Base-by-base conservation (phyloP, 2,329 filamentous ascomycete genomes). In the Cercospora berteroae region DNA sequence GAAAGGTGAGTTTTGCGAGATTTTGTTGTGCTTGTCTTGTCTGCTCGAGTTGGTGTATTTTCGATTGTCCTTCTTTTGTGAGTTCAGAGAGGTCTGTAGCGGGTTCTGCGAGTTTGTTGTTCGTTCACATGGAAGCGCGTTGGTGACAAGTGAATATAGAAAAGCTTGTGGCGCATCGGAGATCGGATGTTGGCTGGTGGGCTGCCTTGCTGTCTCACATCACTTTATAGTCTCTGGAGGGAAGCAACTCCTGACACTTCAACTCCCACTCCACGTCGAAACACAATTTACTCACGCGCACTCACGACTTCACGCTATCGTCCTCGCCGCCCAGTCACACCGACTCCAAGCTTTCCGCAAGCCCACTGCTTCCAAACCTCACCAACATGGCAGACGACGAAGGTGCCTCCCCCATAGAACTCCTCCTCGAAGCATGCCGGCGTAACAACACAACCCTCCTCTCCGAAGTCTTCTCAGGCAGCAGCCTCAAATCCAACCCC, bases 361-460 rank as follows among this genome's bases (percentile, higher is more conserved):
- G 44, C 44, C 44, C 44, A 50, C 9, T 13, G 20, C 18, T 23
- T 6, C 20, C 8, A 60, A 50, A 58, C 13, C 66, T 52, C 56
- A 18, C 20, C 63, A 67, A 70, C 65, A 75, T 75, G 75, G 69
- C 74, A 23, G 67, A 63, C 75, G 75, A 76, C 69, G 73, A 96
- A 90, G 95, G 94, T 78, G 94, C 94, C 74, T 92, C 92, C 68
- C 88, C 89, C 57, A 86, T 89, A 79, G 94, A 98, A 83, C 87
- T 92, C 76, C 87, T 98, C 74, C 88, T 98, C 81, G 94, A 96
- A 83, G 92, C 95, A 75, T 96, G 92, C 82, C 92, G 94, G 69
- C 88, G 93, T 77, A 94, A 98, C 85, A 97, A 98, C 81, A 89
- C 89, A 73, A 90, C 94, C 63, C 88, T 98, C 68, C 88, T 98